Conservation (phyloP, 495 filamentous ascomycete species). For the Penicillium coprophilum region DNA sequence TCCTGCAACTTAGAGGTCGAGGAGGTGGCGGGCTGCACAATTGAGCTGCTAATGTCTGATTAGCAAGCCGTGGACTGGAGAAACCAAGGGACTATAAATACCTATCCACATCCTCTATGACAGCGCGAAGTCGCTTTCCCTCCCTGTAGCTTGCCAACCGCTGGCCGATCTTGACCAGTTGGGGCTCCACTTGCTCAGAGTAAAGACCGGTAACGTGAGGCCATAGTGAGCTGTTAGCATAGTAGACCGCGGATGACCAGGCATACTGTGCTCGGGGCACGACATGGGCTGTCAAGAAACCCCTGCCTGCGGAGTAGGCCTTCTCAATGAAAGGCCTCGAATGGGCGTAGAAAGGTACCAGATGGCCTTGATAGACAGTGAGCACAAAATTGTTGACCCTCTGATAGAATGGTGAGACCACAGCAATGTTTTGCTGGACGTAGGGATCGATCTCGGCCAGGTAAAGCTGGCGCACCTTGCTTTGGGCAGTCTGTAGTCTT, state of each 20-base stretch:
- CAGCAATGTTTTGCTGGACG: conserved; percentile 56
- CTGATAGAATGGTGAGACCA: conserved; percentile 69
- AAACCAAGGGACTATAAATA: conserved; percentile 19
- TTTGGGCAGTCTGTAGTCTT: conserved; percentile 62
- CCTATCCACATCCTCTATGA: conserved; percentile 56
- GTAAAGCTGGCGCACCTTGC: conserved; percentile 63
- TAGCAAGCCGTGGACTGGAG: conserved; percentile 10
- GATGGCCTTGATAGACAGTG: conserved; percentile 65
- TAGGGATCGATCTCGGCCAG: conserved; percentile 68
- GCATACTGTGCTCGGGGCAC: conserved; percentile 70
- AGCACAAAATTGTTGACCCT: conserved; percentile 58
- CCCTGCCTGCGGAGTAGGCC: conserved; percentile 63
- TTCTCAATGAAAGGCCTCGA: conserved; percentile 72
- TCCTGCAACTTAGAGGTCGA: conserved; percentile 25
- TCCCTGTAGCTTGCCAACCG: conserved; percentile 81
- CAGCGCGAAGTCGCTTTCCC: conserved; percentile 58
- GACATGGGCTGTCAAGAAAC: conserved; percentile 66
- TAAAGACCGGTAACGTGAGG: conserved; percentile 77
- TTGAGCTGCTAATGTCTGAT: conserved; percentile 27
- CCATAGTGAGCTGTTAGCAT: conserved; percentile 73
- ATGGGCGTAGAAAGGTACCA: conserved; percentile 73
- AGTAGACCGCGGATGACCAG: conserved; percentile 64
- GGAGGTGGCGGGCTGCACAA: conserved; percentile 30
- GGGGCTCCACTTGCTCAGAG: conserved; percentile 89
- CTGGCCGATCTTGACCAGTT: conserved; percentile 88